Evolutionary conservation across 1,284 basidiomycete genomes (phyloP), one percentile per base, ranked within the genome.

Genomic region (Cutaneotrichosporon cyanovorans): DNA sequence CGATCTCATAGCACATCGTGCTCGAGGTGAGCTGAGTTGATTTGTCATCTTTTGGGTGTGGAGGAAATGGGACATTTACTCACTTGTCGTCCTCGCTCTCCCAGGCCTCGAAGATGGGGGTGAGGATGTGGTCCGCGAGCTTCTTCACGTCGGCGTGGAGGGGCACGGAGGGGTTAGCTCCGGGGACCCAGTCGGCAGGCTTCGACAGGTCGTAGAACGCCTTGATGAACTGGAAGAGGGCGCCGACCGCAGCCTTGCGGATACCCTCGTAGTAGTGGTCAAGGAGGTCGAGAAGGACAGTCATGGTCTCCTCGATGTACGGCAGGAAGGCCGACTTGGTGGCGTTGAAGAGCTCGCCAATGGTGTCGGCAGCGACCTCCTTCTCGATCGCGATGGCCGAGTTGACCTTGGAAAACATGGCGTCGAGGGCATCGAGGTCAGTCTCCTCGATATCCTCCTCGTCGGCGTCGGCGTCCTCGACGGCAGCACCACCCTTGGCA

Each of bases 321-420:
- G 91, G 91, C 58, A 97, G 76, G 82, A 96, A 98, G 62, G 87
- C 83, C 33, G 71, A 72, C 64, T 83, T 82, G 43, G 90, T 93
- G 39, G 86, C 78, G 36, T 80, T 76, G 70, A 97, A 97, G 51
- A 99, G 75, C 45, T 88, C 85, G 47, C 93, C 90, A 54, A 98
- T 84, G 23, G 93, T 90, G 70, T 98, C 93, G 32, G 91, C 90
- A 6, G 95, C 93, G 49, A 97, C 95, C 76, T 98, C 95, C 75
- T 99, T 99, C 77, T 99, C 95, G 49, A 98, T 90, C 44, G 92
- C 93, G 58, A 98, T 85, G 37, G 92, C 92, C 61, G 86, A 90
- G 76, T 92, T 96, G 57, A 93, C 89, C 54, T 75, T 74, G 46
- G 72, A 68, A 68, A 78, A 76, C 62, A 76, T 67, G 37, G 65